A percentile compares a stretch with the other conserved stretches of the same genome.
phyloP scores from a whole-genome alignment of 148 eudicot species.

The Salicornia ramosissima region DNA sequence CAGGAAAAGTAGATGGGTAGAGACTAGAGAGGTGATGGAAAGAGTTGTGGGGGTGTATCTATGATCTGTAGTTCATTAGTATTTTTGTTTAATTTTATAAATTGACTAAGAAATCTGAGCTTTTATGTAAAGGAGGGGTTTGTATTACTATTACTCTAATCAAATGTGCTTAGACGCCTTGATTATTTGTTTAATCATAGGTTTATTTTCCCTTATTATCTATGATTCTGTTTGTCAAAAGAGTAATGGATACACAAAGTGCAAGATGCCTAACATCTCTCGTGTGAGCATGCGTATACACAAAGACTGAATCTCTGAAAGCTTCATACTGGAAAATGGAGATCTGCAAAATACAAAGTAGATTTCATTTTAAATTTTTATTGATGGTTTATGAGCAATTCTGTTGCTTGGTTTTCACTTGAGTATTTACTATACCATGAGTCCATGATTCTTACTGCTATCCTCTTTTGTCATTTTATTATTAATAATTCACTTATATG shows the following conservation, averaged over 20 bases:
- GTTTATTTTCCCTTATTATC: not conserved
- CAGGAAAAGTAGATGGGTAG: conserved; percentile 8
- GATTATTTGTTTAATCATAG: not conserved
- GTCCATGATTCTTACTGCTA: no score
- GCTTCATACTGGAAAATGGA: no score
- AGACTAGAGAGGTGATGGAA: not conserved
- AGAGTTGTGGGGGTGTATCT: conserved; percentile 10
- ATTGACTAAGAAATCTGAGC: conserved; percentile 6
- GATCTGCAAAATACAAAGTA: no score
- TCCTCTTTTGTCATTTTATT: no score
- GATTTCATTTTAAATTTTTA: no score
- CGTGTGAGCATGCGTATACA: not conserved
- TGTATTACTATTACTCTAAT: not conserved
- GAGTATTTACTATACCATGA: no score
- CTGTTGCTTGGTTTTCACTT: no score
- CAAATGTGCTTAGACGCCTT: not conserved
- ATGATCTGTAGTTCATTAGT: not conserved
- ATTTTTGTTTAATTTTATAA: not conserved
- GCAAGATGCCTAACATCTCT: not conserved
- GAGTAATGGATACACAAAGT: not conserved
- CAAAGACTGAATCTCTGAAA: no score
- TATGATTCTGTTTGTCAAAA: not conserved
- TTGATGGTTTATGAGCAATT: no score
- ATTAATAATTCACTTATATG: no score
- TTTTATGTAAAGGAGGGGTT: conserved; percentile 16